Conservation (phyloP, 257 asterid genomes). For the Solanum stenotomum region DNA sequence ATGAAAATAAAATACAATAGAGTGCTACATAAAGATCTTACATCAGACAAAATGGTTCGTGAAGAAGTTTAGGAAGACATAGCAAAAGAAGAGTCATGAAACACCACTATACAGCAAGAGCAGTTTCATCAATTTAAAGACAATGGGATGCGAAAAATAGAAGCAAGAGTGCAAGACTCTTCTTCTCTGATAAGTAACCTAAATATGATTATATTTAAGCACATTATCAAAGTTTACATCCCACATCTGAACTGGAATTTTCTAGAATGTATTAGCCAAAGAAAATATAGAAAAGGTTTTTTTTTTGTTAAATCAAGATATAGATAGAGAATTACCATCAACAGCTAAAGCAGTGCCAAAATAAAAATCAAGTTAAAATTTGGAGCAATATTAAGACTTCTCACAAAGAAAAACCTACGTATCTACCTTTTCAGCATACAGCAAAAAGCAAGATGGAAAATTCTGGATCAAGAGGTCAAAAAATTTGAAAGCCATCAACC, state of each 20-base stretch:
- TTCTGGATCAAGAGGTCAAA: conserved; percentile 67
- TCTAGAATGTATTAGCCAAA: neutral
- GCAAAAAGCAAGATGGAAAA: conserved; percentile 62
- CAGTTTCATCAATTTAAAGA: neutral
- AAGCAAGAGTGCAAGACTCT: neutral
- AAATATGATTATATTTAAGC: neutral
- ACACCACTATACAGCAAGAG: neutral
- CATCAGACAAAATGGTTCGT: neutral
- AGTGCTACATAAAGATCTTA: neutral
- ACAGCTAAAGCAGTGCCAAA: neutral
- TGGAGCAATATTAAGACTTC: neutral
- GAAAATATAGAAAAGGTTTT: neutral
- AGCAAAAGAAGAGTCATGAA: neutral
- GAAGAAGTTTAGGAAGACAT: neutral
- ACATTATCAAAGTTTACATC: neutral
- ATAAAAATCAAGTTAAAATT: neutral
- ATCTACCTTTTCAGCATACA: conserved; percentile 77
- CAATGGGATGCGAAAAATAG: neutral
- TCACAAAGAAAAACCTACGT: neutral
- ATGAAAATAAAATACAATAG: neutral
- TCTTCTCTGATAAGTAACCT: neutral
- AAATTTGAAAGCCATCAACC: conserved; percentile 81
- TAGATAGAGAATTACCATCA: neutral
- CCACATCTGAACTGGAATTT: neutral
- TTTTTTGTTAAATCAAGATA: neutral